Base-by-base conservation (phyloP, 352 stramenopile genomes). In the Pythium apleroticum region DNA sequence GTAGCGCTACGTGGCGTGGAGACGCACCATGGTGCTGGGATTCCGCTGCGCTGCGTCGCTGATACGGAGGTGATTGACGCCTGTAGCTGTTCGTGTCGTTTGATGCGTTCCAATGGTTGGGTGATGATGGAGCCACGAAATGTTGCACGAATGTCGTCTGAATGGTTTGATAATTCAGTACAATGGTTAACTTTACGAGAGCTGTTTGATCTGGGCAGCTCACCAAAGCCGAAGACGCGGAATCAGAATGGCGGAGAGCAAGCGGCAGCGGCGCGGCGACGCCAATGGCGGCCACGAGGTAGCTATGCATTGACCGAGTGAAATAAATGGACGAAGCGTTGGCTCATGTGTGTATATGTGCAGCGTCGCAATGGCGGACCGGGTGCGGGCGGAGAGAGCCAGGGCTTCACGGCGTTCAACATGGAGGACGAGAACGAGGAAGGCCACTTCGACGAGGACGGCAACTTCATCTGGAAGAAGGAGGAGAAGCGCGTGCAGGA, bases 351-450 rank as follows among this genome's bases (percentile, higher is more conserved):
- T 60, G 43, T 55, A n/a, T 50, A 0, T 50, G 45, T 60, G 30
- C 35, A 63, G 57, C 57, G 66, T 17, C 30, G 43, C 24, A 35
- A 27, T 31, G 12, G 52, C 12, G 22, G 37, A n/a, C 35, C 11
- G 9, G 10, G 14, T 15, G 28, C 22, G 11, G 25, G 49, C 25
- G 28, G 52, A 43, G 60, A 62, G 48, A 68, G 60, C 54, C 77
- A 71, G 19, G 82, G 79, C 5, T 73, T 93, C 68, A 95, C 86
- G 19, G 68, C 77, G 56, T 95, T 95, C 73, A 76, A 95, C 57
- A 87, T 95, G 78, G 75, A 92, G 28, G 86, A 95, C 61, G 86
- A 95, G 67, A 81, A 90, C 55, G 86, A 95, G 43, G 86, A 95
- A 48, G 86, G 86, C 39, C 78, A 93, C 64, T 95, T 95, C 59